A percentile compares a stretch with the other conserved stretches of the same genome.
These are phyloP conservation scores for Strobilomyces dryophilus DNA, from an alignment of 768 basidiomycete genomes.

Conservation along the genomic window DNA sequence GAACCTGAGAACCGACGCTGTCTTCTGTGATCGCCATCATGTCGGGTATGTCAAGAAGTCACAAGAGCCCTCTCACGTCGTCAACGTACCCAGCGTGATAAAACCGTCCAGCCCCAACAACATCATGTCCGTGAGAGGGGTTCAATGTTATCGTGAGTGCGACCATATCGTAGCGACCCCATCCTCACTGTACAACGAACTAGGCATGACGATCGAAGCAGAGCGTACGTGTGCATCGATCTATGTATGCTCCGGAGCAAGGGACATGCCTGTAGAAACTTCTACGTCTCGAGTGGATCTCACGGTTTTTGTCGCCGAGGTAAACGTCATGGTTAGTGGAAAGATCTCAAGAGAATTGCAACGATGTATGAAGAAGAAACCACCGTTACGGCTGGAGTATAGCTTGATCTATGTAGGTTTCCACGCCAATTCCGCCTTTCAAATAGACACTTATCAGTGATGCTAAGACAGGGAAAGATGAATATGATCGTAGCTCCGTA, in stretches of 20 bases:
- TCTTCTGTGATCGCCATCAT: conserved; percentile 74
- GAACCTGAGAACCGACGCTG: conserved; percentile 63
- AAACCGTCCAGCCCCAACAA: conserved; percentile 51
- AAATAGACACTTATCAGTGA: not conserved
- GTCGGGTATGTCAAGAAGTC: conserved; percentile 49
- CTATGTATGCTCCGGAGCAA: too few relatives aligned
- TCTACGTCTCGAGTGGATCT: conserved; percentile 12
- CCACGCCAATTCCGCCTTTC: not conserved
- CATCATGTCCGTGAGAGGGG: conserved; percentile 63
- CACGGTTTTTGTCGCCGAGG: not conserved
- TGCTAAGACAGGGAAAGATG: conserved; percentile 44
- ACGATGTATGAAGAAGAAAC: conserved; percentile 68
- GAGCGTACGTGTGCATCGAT: conserved; percentile 10
- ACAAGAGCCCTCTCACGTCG: not conserved
- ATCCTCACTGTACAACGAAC: not conserved
- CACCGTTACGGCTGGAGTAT: conserved; percentile 53
- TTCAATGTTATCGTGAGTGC: conserved; percentile 62
- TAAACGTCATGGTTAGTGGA: not conserved
- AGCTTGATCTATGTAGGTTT: conserved; percentile 67
- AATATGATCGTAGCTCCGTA: conserved; percentile 35
- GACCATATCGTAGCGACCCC: too few relatives aligned
- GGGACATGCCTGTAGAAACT: too few relatives aligned
- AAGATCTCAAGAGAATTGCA: conserved; percentile 39
- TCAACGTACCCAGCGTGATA: conserved; percentile 34
- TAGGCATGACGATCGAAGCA: conserved; percentile 36